Base-by-base conservation (phyloP, 2,329 filamentous ascomycete genomes). In the Eurotiales sp. region DNA sequence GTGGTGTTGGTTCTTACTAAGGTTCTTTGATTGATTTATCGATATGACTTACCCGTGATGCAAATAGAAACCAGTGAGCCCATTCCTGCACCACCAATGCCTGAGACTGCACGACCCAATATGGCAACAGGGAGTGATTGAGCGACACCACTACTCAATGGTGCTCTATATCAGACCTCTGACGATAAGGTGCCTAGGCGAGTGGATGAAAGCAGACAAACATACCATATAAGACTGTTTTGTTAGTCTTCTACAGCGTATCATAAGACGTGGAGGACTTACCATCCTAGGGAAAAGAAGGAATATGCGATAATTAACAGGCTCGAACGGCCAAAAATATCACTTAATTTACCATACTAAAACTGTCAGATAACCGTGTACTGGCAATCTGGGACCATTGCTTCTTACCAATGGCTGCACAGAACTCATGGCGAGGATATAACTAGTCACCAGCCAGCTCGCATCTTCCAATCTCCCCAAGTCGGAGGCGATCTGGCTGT, bases 51-150 rank as follows among this genome's bases (percentile, higher is more conserved):
- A 46, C 64, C 65, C 1, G 66, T 75, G 45, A 77, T 72, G 3
- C 78, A 70, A 12, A 78, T 73, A 0, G 72, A 73, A 1, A 76
- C 71, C 55, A 75, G 62, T 0, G 64, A 64, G 42, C 67, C 70
- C 55, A 72, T 74, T 0, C 74, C 75, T 1, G 72, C 74, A 25
- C 72, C 70, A 0, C 74, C 74, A 48, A 69, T 62, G 1, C 74
- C 74, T 34, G 70, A 69, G 4, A 76, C 57, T 1, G 64, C 67
- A 29, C 73, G 65, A 3, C 67, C 71, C 0, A 68, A 53, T 17
- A 75, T 68, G 1, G 76, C 69, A n/a, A 69, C 54, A 43, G 59
- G 63, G 59, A 75, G 65, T 1, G 63, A 59, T 4, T 56, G 55
- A 5, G 64, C 70, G 2, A 73, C 15, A 3, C 72, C 73, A 44